phyloP scores from a whole-genome alignment of 192 early-diverging fungal genomes.

The Coemansia sp. region DNA sequence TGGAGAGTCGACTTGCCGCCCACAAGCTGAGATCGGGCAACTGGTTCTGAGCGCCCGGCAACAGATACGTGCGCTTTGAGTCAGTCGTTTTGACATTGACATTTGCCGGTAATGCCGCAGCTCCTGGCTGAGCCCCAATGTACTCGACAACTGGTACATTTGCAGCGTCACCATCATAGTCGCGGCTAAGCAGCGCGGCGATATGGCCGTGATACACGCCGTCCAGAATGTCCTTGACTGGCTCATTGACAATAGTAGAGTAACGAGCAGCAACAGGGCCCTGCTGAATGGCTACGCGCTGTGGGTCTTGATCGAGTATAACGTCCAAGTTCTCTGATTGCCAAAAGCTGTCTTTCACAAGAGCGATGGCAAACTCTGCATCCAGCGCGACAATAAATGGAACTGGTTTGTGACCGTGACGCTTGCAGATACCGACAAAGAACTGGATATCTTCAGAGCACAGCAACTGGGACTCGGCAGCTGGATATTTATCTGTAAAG shows the following conservation, averaged over 20 bases:
- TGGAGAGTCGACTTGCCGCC: constrained; percentile 93
- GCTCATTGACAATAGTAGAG: constrained; percentile 73
- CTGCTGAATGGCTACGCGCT: constrained; percentile 83
- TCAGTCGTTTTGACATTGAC: not conserved
- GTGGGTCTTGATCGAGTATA: constrained; percentile 80
- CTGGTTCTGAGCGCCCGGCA: not conserved
- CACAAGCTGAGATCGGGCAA: constrained; percentile 57
- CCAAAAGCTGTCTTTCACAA: constrained; percentile 91
- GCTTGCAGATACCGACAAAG: constrained; percentile 50
- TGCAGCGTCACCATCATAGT: constrained; percentile 64
- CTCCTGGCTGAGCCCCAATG: constrained; percentile 49
- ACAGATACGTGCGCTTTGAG: constrained; percentile 11
- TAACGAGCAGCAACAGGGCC: constrained; percentile 82
- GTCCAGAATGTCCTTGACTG: constrained; percentile 86
- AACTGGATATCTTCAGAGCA: constrained; percentile 34
- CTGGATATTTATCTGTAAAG: constrained; percentile 15
- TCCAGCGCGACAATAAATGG: constrained; percentile 88
- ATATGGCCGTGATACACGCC: constrained; percentile 82
- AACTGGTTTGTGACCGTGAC: constrained; percentile 79
- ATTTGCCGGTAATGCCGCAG: not conserved
- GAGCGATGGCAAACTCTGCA: constrained; percentile 84
- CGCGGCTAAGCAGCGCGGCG: constrained; percentile 65
- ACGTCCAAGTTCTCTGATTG: constrained; percentile 85
- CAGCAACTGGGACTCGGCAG: constrained; percentile 8
- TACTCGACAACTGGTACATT: constrained; percentile 79